Evolutionary conservation across 441 rosid genomes (phyloP), one percentile per base, ranked within the genome.

Genomic region (Erodium moschatum): DNA sequence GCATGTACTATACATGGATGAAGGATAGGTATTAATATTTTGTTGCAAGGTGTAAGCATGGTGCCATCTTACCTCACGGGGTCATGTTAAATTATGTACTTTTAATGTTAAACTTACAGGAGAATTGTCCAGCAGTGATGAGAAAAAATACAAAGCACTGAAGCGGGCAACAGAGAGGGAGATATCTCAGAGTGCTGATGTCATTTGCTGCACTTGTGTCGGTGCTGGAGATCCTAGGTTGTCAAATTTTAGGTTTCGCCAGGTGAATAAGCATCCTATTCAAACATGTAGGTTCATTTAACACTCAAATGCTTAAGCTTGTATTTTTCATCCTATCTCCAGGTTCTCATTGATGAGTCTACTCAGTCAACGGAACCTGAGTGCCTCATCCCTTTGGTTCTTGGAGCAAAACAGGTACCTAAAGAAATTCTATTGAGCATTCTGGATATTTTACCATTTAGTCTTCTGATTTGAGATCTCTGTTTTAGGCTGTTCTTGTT

Each of bases 281-380:
- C 72, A n/a, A 35, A 6, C 18, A 33, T 64, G 31, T 66, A 18
- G 71, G 35, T 72, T 16, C 11, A 38, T 60, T 67, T 42, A 48
- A 66, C 48, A 15, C 67, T 70, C 66, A 76, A 56, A 35, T 56
- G 42, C 86, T 84, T 75, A 80, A 6, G 31, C 35, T 61, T 21
- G 31, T 15, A 21, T 50, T 68, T 69, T 73, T 18, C 68, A n/a
- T 44, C 68, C 46, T 71, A 70, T 76, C 77, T 5, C 35, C 50
- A 95, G 99, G 99, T 95, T 64, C 96, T 95, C 73, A 95, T 95
- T 78, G 99, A 95, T 74, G 99, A 95, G 88, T 95, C 99, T 75
- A 92, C 99, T 73, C 98, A 92, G 72, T 88, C 99, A 48, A 95
- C 93, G 12, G 99, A 95, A 78, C 99, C 99, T 10, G 99, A 95